Conservation (phyloP, 2,329 filamentous ascomycete genomes). For the Neonectria neomacrospora region DNA sequence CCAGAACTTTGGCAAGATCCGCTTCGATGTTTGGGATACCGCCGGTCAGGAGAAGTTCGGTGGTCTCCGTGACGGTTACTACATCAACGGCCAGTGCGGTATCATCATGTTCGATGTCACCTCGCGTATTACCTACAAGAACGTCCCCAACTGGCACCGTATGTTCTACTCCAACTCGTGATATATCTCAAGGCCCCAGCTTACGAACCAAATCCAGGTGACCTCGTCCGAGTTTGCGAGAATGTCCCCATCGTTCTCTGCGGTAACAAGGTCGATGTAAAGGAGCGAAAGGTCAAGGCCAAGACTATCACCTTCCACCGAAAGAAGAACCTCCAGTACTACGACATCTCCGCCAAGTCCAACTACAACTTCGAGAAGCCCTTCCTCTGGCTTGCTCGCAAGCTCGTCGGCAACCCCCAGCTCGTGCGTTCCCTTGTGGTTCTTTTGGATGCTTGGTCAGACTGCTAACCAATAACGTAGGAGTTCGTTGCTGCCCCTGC, state of each 20-base stretch:
- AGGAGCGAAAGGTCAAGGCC: conserved; percentile 99
- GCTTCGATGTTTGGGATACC: conserved; percentile 99
- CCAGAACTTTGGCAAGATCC: conserved; percentile 93
- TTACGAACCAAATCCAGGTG: conserved; percentile 67
- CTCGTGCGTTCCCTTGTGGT: conserved; percentile 32
- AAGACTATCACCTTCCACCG: conserved; percentile 99
- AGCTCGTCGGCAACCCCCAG: conserved; percentile 91
- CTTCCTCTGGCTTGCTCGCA: conserved; percentile 98
- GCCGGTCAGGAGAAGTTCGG: conserved; percentile 99
- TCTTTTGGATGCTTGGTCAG: no score
- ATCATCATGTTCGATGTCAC: conserved; percentile 99
- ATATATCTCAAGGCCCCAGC: conserved; percentile 9
- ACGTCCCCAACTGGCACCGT: conserved; percentile 99
- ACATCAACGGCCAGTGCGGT: conserved; percentile 99
- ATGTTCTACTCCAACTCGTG: conserved; percentile 57
- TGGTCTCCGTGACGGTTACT: conserved; percentile 99
- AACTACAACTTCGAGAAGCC: conserved; percentile 99
- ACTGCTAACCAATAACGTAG: conserved; percentile 59
- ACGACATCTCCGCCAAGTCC: conserved; percentile 99
- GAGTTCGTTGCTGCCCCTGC: conserved; percentile 97
- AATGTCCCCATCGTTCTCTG: conserved; percentile 98
- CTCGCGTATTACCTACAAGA: conserved; percentile 99
- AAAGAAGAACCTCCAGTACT: conserved; percentile 99
- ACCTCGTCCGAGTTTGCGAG: conserved; percentile 98
- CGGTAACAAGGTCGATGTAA: conserved; percentile 99